A percentile compares a stretch with the other conserved stretches of the same genome.
Evolutionary conservation across 768 basidiomycete genomes (phyloP).

Genomic region (Psilocybe azurescens): DNA sequence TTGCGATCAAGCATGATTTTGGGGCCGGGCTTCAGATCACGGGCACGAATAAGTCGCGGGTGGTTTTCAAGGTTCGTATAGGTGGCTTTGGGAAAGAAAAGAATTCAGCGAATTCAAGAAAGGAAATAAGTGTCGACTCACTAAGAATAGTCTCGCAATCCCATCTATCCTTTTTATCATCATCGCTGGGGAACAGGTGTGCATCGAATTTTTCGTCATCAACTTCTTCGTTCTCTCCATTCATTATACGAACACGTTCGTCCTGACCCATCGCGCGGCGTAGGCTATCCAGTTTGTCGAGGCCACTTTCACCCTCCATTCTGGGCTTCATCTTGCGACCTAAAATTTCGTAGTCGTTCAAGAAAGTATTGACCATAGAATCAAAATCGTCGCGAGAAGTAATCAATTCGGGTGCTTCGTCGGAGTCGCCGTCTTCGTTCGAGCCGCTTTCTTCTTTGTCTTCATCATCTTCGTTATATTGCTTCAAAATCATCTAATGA

Average conservation of each 20-base stretch:
- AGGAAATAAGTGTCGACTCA: slow-evolving; percentile 43
- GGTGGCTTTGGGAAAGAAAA: slow-evolving; percentile 64
- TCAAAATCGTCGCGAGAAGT: slow-evolving; percentile 90
- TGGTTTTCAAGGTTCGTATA: slow-evolving; percentile 99
- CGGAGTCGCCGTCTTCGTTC: slow-evolving; percentile 47
- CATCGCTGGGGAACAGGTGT: slow-evolving; percentile 46
- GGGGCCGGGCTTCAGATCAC: slow-evolving; percentile 55
- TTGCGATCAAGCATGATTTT: slow-evolving; percentile 77
- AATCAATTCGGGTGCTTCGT: slow-evolving; percentile 75
- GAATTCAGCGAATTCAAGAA: background rate
- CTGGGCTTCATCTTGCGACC: slow-evolving; percentile 86
- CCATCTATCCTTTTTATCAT: slow-evolving; percentile 81
- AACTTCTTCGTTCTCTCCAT: slow-evolving; percentile 53
- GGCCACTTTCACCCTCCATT: slow-evolving; percentile 72
- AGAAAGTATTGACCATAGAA: slow-evolving; percentile 90
- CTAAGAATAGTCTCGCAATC: slow-evolving; percentile 96
- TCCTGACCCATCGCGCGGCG: slow-evolving; percentile 80
- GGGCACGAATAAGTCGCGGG: slow-evolving; percentile 82
- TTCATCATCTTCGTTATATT: slow-evolving; percentile 74
- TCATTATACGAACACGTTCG: slow-evolving; percentile 54
- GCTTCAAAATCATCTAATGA: slow-evolving; percentile 73
- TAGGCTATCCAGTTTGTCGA: slow-evolving; percentile 82
- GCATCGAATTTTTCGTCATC: slow-evolving; percentile 41
- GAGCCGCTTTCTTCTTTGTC: slow-evolving; percentile 39
- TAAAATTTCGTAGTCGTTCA: slow-evolving; percentile 88